Evolutionary conservation across 176 grass and related monocot genomes (phyloP), one percentile per base, ranked within the genome.

Genomic region (Carex cristatella): DNA sequence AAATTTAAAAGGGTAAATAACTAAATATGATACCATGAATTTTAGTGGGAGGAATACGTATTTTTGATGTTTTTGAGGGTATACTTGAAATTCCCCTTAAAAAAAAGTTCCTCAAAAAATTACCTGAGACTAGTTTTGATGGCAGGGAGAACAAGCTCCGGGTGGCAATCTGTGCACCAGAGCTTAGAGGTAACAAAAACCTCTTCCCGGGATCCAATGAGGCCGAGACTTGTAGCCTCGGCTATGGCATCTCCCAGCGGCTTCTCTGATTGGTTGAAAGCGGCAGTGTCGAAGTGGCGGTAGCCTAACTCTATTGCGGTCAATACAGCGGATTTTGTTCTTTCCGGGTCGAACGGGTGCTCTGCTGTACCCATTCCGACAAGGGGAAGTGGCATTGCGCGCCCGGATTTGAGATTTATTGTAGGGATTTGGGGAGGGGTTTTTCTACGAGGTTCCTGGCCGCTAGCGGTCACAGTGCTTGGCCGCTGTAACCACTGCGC

Each of bases 171-270:
- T 1, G 56, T 79, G 72, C 84, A 86, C 84, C 84, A 86, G 27
- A 86, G 59, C 72, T 86, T 86, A 32, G 84, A 66, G 8, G 84
- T 86, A 49, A 86, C 58, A 49, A 86, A 86, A 4, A 86, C 31
- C 40, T 86, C 84, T 5, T 64, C 55, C 10, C 84, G 84, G 40
- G 56, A 78, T 72, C 46, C 4, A 18, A 72, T 72, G 13, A 72
- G 68, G 40, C 84, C 84, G 15, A n/a, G 72, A 5, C 10, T 16
- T 30, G 74, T 30, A 33, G 84, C 84, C 13, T 86, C 84, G 5
- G 55, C 40, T 49, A 86, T 76, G 35, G 72, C 84, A 23, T 79
- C 58, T 5, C 84, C 84, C 4, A 86, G 40, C 5, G 69, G 72
- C 57, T 79, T 32, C 72, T 86, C 84, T 28, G 84, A 65, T 46